Percentiles rank a stretch among this genome's conserved stretches.
Evolutionary conservation across 2,329 filamentous ascomycete species (phyloP).

Genomic region (Drechslerella stenobrocha): DNA sequence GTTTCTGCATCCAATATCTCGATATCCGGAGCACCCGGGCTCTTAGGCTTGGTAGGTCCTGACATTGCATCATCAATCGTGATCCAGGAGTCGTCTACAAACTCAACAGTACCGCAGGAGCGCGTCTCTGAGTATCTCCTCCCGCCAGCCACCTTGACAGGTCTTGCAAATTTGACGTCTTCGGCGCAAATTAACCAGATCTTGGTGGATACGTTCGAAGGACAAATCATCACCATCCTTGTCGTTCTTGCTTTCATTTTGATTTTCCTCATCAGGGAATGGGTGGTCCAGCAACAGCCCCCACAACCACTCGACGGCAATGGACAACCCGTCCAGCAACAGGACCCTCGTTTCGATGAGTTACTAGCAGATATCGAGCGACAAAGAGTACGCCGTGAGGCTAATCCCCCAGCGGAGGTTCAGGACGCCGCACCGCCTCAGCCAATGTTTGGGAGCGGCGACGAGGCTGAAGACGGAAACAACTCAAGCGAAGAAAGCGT

Average conservation of each 20-base stretch:
- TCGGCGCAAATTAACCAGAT: constrained; percentile 74
- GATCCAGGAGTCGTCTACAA: constrained; percentile 14
- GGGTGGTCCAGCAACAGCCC: constrained; percentile 97
- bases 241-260: constrained; percentile 94
- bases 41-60: constrained; percentile 31
- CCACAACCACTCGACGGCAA: constrained; percentile 62
- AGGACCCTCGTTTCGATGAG: constrained; percentile 41
- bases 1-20: constrained; percentile 22
- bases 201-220: constrained; percentile 82
- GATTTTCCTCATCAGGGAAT: constrained; percentile 95
- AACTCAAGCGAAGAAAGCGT: constrained; percentile 44
- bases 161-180: constrained; percentile 63
- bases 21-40: constrained; percentile 17
- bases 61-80: constrained; percentile 29
- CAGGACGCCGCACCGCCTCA: constrained; percentile 15
- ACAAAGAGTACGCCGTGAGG: constrained; percentile 32
- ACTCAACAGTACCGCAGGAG: constrained; percentile 13
- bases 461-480: constrained; percentile 48
- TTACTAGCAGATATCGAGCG: constrained; percentile 39
- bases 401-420: constrained; percentile 20
- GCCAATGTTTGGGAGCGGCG: constrained; percentile 36
- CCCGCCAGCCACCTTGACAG: constrained; percentile 28
- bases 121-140: constrained; percentile 34
- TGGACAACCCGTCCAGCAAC: constrained; percentile 42
- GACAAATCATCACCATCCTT: constrained; percentile 86